phyloP scores from a whole-genome alignment of 352 stramenopile species.

The Phytophthora lateralis region DNA sequence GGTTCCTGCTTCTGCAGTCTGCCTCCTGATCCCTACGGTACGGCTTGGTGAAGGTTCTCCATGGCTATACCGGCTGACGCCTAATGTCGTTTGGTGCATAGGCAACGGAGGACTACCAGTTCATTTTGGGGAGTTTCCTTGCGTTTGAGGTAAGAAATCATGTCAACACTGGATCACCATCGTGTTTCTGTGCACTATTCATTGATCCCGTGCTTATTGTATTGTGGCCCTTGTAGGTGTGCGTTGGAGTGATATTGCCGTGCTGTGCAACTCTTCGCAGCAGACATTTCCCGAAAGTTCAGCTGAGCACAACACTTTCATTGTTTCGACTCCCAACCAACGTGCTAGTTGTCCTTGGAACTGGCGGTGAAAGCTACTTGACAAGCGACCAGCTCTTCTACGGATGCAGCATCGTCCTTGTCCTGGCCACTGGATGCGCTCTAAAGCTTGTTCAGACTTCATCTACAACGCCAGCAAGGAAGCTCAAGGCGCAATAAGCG shows the following conservation, averaged over 20 bases:
- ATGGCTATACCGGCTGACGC: not conserved
- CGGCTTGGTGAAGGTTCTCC: constrained; percentile 1
- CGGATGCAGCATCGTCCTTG: constrained; percentile 44
- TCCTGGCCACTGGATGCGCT: constrained; percentile 40
- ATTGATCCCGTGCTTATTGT: not conserved
- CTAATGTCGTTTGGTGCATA: constrained; percentile 17
- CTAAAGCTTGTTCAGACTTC: constrained; percentile 27
- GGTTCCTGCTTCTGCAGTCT: constrained; percentile 28
- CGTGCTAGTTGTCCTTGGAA: constrained; percentile 64
- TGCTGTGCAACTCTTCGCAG: constrained; percentile 61
- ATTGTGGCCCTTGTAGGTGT: constrained; percentile 34
- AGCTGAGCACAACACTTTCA: constrained; percentile 54
- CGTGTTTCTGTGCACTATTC: not conserved
- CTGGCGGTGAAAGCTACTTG: constrained; percentile 41
- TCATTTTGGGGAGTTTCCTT: constrained; percentile 48
- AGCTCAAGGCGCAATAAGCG: constrained; percentile 33
- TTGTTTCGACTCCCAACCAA: constrained; percentile 71
- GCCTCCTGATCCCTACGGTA: constrained; percentile 52
- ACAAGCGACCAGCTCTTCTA: constrained; percentile 44
- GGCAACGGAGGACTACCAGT: constrained; percentile 39
- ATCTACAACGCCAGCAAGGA: constrained; percentile 20
- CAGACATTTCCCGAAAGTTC: constrained; percentile 45
- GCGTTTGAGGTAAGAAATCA: constrained; percentile 50
- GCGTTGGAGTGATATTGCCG: constrained; percentile 57
- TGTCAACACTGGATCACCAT: not conserved